Evolutionary conservation across 2,329 filamentous ascomycete species (phyloP), one percentile per base, ranked within the genome.

Genomic region (Aspergillus eucalypticola): DNA sequence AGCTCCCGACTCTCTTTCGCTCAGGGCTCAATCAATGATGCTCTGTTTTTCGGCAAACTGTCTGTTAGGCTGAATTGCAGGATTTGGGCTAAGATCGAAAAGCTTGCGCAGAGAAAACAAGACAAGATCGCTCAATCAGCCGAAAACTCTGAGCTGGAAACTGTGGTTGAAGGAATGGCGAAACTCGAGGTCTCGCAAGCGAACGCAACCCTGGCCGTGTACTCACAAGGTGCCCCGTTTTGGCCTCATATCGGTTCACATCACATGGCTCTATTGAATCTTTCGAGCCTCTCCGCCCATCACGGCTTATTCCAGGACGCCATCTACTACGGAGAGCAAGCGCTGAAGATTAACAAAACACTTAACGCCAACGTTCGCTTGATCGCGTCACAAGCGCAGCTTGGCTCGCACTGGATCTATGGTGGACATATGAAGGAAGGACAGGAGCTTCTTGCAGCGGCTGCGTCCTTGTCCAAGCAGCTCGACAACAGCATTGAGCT

Each of bases 231-330:
- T 54, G 87, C 91, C 0, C 83, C 85, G 2, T 92, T 94, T 68
- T 98, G 94, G 94, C 82, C 84, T 5, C 81, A 96, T 19, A 87
- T 95, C 7, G 85, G 86, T 27, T 87, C 89, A 1, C 82, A 97
- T 19, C 88, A 92, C 67, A 84, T 86, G 29, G 86, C 88, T 58
- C 80, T 96, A 13, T 77, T 88, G 61, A 88, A 92, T 60, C 84
- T 96, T 3, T 92, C 92, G 0, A 84, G 84, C 3, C 81, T 96
- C 1, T 96, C 93, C 67, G 87, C 90, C 1, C 89, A 96, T 65
- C 85, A 95, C 64, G 95, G 95, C 27, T 85, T 96, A 76, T 91
- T 92, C 64, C 88, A 91, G 61, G 94, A 98, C 73, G 94, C 94
- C 2, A 79, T 94, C 0, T 95, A 93, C 72, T 96, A 96, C 67